A percentile compares a stretch with the other conserved stretches of the same genome.
These are phyloP conservation scores for Malus fusca DNA, from an alignment of 306 rosid species.

Conservation along the genomic window DNA sequence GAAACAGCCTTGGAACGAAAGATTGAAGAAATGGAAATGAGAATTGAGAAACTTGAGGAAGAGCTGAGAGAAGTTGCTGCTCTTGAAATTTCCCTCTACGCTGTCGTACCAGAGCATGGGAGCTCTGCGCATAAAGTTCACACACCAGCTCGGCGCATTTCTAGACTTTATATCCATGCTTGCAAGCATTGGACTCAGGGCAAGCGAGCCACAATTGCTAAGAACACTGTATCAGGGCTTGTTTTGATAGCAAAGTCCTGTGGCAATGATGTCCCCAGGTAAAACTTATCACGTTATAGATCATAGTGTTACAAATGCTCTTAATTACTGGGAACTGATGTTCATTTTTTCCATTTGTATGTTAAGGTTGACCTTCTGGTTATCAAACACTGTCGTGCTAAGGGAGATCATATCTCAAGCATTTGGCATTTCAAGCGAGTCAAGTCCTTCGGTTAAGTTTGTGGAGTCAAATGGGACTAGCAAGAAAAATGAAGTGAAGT, in stretches of 20 bases:
- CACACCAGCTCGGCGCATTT: conserved; percentile 94
- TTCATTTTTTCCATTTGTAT: conserved; percentile 13
- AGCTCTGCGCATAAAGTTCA: conserved; percentile 97
- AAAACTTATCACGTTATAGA: conserved; percentile 2
- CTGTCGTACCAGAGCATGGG: conserved; percentile 93
- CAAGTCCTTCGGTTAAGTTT: conserved; percentile 33
- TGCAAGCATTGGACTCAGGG: conserved; percentile 70
- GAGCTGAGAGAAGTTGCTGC: conserved; percentile 99
- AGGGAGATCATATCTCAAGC: conserved; percentile 74
- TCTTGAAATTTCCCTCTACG: conserved; percentile 86
- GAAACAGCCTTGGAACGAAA: conserved; percentile 34
- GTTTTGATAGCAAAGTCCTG: conserved; percentile 89
- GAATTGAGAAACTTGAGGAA: conserved; percentile 82
- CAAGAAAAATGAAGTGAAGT: conserved; percentile 43
- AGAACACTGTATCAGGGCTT: conserved; percentile 74
- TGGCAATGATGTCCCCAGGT: conserved; percentile 95
- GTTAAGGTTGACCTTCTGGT: conserved; percentile 85
- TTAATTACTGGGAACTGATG: conserved; percentile 12
- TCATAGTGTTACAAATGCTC: neutral
- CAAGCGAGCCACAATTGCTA: conserved; percentile 69
- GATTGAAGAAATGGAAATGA: conserved; percentile 65
- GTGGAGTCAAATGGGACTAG: conserved; percentile 41
- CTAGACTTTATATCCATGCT: conserved; percentile 83
- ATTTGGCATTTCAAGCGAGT: conserved; percentile 57
- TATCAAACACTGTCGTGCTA: conserved; percentile 74